Base-by-base conservation (phyloP, 768 basidiomycete species). In the Lentinula sp. region DNA sequence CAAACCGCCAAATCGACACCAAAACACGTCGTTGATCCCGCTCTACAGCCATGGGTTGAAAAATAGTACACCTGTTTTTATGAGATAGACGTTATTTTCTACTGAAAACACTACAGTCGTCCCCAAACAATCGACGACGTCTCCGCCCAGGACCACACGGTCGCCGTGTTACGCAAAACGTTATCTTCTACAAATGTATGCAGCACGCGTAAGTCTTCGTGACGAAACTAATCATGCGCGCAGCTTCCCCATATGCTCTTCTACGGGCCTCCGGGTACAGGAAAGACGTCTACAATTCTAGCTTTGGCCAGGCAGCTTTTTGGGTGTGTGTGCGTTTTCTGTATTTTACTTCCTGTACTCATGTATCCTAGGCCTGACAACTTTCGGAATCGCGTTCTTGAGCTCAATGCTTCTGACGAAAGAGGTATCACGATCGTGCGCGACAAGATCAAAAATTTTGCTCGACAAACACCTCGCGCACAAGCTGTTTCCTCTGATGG, bases 201-300 rank as follows among this genome's bases (percentile, higher is more conserved):
- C 16, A 48, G n/a, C 3, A 46, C 5, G 2, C 5, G 37, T 54
- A n/a, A 15, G 31, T 21, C 31, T 10, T 2, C 11, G 10, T 37
- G 15, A 35, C 4, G 40, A 34, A 23, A 16, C 59, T 73, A 42
- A 70, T 61, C 21, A 64, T 51, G 11, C 52, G n/a, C 40, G 9
- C 70, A 99, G 97, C 81, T 99, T 56, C 96, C 97, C 5, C 97
- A 99, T 70, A 98, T 98, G 95, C 78, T 99, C 51, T 99, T 99
- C 79, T 99, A 99, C 66, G 97, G 97, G 1, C 97, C 97, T 34
- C 97, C 97, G 15, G 97, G 97, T 35, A 98, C 96, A 11, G 97
- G 97, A 45, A 99, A 99, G 74, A 99, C 97, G 11, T 96, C 93
- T 45, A 98, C 97, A 1, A 98, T 99, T 65, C 85, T 99, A 23